A percentile compares a stretch with the other conserved stretches of the same genome.
Evolutionary conservation across 1,139 yeast genomes (phyloP).

Genomic region (Geotrichum citri-aurantii): DNA sequence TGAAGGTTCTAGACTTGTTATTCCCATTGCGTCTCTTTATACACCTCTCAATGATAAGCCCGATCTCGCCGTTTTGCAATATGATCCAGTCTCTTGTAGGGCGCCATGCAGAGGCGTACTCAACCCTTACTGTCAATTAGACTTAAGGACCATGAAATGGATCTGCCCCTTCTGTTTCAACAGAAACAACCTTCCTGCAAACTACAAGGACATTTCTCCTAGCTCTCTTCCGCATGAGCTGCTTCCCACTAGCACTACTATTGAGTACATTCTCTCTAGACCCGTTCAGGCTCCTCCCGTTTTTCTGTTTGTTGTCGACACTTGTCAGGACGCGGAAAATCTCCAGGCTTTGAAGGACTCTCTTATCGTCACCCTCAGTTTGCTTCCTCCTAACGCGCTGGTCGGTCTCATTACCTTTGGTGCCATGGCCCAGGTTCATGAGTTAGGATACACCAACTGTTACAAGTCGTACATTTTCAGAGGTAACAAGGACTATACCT

Average conservation of each 20-base stretch:
- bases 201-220: conserved; percentile 77
- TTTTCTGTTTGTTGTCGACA: conserved; percentile 82
- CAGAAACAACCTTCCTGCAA: conserved; percentile 84
- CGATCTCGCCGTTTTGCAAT: conserved; percentile 72
- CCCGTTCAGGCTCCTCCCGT: conserved; percentile 93
- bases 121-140: conserved; percentile 81
- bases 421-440: conserved; percentile 92
- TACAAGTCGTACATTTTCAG: conserved; percentile 83
- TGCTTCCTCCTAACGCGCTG: conserved; percentile 89
- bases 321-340: conserved; percentile 93
- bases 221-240: conserved; percentile 86
- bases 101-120: conserved; percentile 78
- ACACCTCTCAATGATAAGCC: conserved; percentile 83
- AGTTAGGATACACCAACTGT: conserved; percentile 72
- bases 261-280: conserved; percentile 83
- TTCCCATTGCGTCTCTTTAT: conserved; percentile 90
- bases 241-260: conserved; percentile 70
- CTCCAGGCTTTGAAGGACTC: conserved; percentile 84
- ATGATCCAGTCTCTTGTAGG: conserved; percentile 87
- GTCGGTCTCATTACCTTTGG: conserved; percentile 92
- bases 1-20: conserved; percentile 88
- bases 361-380: conserved; percentile 68
- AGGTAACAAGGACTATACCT: conserved; percentile 83
- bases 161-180: conserved; percentile 79
- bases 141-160: conserved; percentile 79